These are phyloP conservation scores for Pterocarpus santalinus DNA, from an alignment of 306 rosid species.

Conservation along the genomic window DNA sequence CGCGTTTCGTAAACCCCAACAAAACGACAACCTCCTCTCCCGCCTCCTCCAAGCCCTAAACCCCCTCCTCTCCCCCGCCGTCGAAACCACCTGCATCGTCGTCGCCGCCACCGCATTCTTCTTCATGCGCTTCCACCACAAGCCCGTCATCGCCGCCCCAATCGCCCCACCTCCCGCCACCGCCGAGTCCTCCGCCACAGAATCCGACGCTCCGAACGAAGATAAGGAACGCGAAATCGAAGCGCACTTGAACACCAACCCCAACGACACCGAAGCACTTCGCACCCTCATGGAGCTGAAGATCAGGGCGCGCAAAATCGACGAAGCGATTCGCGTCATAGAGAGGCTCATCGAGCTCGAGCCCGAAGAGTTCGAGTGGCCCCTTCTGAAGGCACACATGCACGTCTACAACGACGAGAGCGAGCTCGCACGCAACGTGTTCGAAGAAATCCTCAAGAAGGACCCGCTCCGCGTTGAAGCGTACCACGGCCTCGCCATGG, in stretches of 20 bases:
- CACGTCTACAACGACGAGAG: constrained; percentile 61
- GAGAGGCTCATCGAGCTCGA: constrained; percentile 79
- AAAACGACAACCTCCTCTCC: constrained; percentile 1
- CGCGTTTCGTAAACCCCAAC: constrained; percentile 31
- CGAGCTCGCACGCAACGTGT: constrained; percentile 56
- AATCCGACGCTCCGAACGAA: constrained; percentile 34
- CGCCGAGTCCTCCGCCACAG: constrained; percentile 45
- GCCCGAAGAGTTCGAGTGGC: constrained; percentile 85
- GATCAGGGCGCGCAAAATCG: constrained; percentile 62
- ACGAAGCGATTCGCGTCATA: constrained; percentile 66
- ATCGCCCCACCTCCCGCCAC: constrained; percentile 52
- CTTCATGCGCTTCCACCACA: constrained; percentile 67
- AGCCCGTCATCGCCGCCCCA: constrained; percentile 70
- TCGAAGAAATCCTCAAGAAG: constrained; percentile 70
- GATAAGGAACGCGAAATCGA: constrained; percentile 60
- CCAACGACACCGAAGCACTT: constrained; percentile 69
- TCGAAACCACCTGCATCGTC: constrained; percentile 67
- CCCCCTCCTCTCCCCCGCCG: constrained; percentile 53
- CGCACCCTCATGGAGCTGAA: constrained; percentile 76
- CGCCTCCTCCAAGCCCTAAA: constrained; percentile 57
- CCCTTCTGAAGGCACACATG: constrained; percentile 79
- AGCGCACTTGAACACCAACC: constrained; percentile 55
- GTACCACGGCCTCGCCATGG: constrained; percentile 91
- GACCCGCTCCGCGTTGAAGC: constrained; percentile 88
- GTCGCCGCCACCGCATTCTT: constrained; percentile 78